Conservation (phyloP, 495 filamentous ascomycete species). For the Aspergillus olivimuriae region DNA sequence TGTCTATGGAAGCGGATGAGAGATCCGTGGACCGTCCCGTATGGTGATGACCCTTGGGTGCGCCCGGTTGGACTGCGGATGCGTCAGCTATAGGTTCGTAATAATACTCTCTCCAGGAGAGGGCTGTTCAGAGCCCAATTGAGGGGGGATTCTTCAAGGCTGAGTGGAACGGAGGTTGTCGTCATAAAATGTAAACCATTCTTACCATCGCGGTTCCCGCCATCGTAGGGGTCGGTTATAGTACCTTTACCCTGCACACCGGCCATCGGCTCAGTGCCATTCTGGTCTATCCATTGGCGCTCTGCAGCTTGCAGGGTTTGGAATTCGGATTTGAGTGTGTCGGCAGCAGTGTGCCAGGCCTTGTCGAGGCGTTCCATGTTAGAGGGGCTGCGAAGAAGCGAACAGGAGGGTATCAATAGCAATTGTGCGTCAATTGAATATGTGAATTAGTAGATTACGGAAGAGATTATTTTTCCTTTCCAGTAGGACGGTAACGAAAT, state of each 20-base stretch:
- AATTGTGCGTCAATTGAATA: background rate
- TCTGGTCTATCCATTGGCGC: slow-evolving; percentile 9
- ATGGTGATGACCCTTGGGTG: slow-evolving; percentile 16
- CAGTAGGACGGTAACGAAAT: background rate
- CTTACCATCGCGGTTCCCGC: slow-evolving; percentile 37
- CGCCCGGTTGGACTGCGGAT: slow-evolving; percentile 29
- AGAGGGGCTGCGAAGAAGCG: no score
- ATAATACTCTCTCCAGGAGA: background rate
- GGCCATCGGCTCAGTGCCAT: slow-evolving; percentile 37
- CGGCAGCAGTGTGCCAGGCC: slow-evolving; percentile 28
- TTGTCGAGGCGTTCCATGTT: slow-evolving; percentile 36
- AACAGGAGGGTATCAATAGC: no score
- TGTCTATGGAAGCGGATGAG: slow-evolving; percentile 7
- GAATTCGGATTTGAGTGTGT: slow-evolving; percentile 28
- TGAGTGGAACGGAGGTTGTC: background rate
- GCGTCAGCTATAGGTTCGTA: slow-evolving; percentile 1
- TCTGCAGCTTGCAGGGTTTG: slow-evolving; percentile 4
- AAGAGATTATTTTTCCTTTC: no score
- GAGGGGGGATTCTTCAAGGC: background rate
- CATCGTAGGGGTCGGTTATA: slow-evolving; percentile 37
- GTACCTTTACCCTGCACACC: slow-evolving; percentile 34
- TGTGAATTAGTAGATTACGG: background rate
- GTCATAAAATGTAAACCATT: background rate
- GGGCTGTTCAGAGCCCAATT: no score
- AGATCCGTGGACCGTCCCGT: slow-evolving; percentile 16